Evolutionary conservation across 305 asterid species (phyloP).

Genomic region (Euphrasia arctica): DNA sequence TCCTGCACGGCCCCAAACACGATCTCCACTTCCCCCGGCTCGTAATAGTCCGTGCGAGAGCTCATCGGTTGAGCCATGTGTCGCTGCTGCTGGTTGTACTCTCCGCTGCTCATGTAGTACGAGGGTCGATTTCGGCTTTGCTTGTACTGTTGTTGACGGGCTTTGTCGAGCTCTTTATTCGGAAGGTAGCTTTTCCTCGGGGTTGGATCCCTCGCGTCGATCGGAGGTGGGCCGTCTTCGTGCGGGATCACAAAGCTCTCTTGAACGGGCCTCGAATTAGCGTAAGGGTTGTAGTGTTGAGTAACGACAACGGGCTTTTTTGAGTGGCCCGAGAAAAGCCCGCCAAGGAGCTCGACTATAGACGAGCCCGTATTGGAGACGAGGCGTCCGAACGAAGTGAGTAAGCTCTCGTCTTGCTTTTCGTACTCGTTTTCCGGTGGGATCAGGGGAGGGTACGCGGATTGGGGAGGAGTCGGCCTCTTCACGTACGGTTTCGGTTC

Average conservation of each 20-base stretch:
- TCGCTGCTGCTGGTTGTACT: slow-evolving; percentile 30
- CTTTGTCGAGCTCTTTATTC: slow-evolving; percentile 45
- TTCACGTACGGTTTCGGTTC: slow-evolving; percentile 42
- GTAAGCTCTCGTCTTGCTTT: slow-evolving; percentile 61
- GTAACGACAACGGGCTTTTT: slow-evolving; percentile 37
- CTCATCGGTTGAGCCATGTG: slow-evolving; percentile 51
- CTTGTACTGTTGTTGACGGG: slow-evolving; percentile 38
- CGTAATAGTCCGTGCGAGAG: slow-evolving; percentile 61
- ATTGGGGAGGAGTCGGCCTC: slow-evolving; percentile 31
- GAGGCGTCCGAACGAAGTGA: slow-evolving; percentile 61
- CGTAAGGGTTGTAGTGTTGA: slow-evolving; percentile 40
- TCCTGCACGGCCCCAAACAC: slow-evolving; percentile 97
- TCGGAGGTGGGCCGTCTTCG: slow-evolving; percentile 72
- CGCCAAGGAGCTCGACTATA: slow-evolving; percentile 53
- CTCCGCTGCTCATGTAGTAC: slow-evolving; percentile 31
- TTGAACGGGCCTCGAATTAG: slow-evolving; percentile 75
- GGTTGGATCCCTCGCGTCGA: slow-evolving; percentile 63
- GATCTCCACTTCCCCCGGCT: slow-evolving; percentile 59
- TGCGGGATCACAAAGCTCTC: slow-evolving; percentile 82
- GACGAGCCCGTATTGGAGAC: slow-evolving; percentile 56
- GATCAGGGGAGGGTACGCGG: slow-evolving; percentile 71
- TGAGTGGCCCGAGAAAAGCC: slow-evolving; percentile 54
- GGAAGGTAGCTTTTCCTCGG: slow-evolving; percentile 57
- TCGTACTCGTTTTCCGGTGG: slow-evolving; percentile 73
- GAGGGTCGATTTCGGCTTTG: slow-evolving; percentile 35